Percentiles rank a stretch among this genome's conserved stretches.
phyloP scores from a whole-genome alignment of 495 filamentous ascomycete species.

The Penicillium mononematosum region DNA sequence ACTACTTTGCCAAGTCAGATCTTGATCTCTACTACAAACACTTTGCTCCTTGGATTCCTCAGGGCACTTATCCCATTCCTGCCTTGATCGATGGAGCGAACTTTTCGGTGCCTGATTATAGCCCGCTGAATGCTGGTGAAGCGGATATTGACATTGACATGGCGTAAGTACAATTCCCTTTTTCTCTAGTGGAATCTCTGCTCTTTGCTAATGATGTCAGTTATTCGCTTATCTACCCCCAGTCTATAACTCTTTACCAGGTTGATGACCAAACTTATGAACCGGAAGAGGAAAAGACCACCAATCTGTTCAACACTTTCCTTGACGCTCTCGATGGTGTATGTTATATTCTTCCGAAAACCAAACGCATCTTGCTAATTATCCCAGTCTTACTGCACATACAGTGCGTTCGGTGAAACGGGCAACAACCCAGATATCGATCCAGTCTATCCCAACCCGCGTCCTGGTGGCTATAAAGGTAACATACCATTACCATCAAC shows the following conservation, averaged over 20 bases:
- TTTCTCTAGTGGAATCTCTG: not conserved
- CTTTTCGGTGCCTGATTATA: slow-evolving; percentile 29
- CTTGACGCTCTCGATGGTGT: slow-evolving; percentile 58
- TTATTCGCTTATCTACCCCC: slow-evolving; percentile 51
- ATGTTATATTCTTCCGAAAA: not conserved
- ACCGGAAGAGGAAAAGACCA: slow-evolving; percentile 34
- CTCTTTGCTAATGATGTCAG: slow-evolving; percentile 6
- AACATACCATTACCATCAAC: not conserved
- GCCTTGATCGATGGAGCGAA: slow-evolving; percentile 45
- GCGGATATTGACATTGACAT: slow-evolving; percentile 50
- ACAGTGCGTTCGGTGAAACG: slow-evolving; percentile 44
- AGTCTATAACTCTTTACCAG: slow-evolving; percentile 56
- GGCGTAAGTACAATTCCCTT: slow-evolving; percentile 23
- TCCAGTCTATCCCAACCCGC: slow-evolving; percentile 55
- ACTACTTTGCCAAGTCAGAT: slow-evolving; percentile 53
- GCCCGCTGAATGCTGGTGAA: slow-evolving; percentile 37
- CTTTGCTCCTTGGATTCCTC: slow-evolving; percentile 42
- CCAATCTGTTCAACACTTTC: slow-evolving; percentile 49
- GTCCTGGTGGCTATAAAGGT: slow-evolving; percentile 55
- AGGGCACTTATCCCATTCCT: slow-evolving; percentile 43
- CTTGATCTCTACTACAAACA: slow-evolving; percentile 56
- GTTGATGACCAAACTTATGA: slow-evolving; percentile 52
- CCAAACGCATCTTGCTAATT: slow-evolving; percentile 2
- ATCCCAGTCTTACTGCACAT: slow-evolving; percentile 29
- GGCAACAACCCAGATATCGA: slow-evolving; percentile 45